phyloP scores from a whole-genome alignment of 2,329 filamentous ascomycete genomes.

The Penicillium sp. region DNA sequence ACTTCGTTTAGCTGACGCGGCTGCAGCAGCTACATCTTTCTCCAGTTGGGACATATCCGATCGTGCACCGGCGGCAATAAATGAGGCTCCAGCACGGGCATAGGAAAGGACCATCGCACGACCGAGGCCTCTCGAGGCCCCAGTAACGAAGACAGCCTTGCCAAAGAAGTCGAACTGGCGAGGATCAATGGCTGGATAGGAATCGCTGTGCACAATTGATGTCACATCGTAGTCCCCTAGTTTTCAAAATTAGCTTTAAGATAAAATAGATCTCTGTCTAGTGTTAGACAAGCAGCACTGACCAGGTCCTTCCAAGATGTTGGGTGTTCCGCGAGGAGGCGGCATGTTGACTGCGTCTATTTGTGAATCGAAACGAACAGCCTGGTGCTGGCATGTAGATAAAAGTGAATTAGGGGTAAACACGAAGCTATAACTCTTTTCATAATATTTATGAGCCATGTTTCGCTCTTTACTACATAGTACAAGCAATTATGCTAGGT shows the following conservation, averaged over 20 bases:
- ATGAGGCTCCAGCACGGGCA: slow-evolving; percentile 50
- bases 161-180: slow-evolving; percentile 35
- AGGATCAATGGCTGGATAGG: slow-evolving; percentile 52
- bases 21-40: slow-evolving; percentile 30
- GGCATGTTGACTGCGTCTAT: not conserved
- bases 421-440: no score
- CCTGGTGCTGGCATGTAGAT: no score
- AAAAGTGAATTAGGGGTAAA: no score
- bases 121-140: slow-evolving; percentile 54
- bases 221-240: slow-evolving; percentile 22
- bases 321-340: slow-evolving; percentile 6
- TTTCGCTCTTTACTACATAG: no score
- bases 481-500: no score
- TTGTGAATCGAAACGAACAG: not conserved
- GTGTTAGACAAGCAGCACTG: not conserved
- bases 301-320: slow-evolving; percentile 9
- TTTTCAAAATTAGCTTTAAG: not conserved
- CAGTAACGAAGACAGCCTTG: slow-evolving; percentile 51
- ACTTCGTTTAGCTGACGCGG: slow-evolving; percentile 28
- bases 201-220: slow-evolving; percentile 41
- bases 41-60: slow-evolving; percentile 41
- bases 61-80: slow-evolving; percentile 53
- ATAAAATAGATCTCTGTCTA: not conserved
- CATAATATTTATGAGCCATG: no score
- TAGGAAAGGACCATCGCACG: slow-evolving; percentile 52